Evolutionary conservation across 2,329 filamentous ascomycete species (phyloP), one percentile per base, ranked within the genome.

Genomic region (Neophaeococcomyces aloes): DNA sequence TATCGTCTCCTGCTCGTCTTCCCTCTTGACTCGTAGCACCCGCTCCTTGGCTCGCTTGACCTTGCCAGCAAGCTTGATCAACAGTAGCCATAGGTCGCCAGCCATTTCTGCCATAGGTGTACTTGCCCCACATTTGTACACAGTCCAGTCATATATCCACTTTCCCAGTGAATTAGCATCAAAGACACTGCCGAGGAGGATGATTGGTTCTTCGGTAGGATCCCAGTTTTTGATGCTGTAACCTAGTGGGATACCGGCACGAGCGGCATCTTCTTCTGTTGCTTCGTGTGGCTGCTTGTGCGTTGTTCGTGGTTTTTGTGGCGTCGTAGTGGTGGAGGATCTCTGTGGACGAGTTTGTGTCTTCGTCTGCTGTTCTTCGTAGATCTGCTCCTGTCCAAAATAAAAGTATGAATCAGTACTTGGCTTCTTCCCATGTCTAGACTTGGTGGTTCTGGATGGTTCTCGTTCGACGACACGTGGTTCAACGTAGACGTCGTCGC

Each of bases 101-200:
- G 91, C 88, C 65, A 94, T 81, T 53, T 95, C 87, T 42, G 87
- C 78, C 59, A 95, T 85, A 39, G 87, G 85, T 8, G 83, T 86
- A 31, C 77, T 76, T 11, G 86, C 77, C 29, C 86, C 86, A 54
- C 93, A 81, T 61, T 83, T 81, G 69, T 86, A 94, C 51, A 95
- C 86, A 14, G 91, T 95, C 91, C 91, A 98, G 72, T 96, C 91
- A 66, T 94, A 98, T 59, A 98, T 93, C 91, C 91, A 98, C 68
- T 95, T 95, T 59, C 91, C 91, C 23, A 98, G 75, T 19, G 86
- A 94, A 74, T 96, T 95, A 59, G 89, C 86, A 61, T 96, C 91
- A 59, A 96, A 96, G 45, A 96, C 91, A 60, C 86, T 94, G 39
- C 91, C 91, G 17, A 96, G 75, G 19, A 98, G 76, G 60, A 95